Evolutionary conservation across 768 basidiomycete genomes (phyloP).

Genomic region (Tylopilus cervinicoccineus): DNA sequence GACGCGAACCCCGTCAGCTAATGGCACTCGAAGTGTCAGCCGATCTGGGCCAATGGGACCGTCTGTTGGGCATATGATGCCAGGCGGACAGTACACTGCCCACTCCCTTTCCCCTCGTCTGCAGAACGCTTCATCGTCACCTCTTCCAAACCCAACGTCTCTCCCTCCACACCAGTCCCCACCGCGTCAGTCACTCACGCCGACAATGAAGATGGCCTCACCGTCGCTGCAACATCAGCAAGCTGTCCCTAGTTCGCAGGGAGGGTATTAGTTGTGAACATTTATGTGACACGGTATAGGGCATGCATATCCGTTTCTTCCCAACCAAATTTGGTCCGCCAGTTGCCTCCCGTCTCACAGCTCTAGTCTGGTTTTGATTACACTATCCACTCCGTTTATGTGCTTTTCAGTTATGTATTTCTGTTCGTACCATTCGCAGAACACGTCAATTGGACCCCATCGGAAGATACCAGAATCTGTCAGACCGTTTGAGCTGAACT

Average conservation of each 20-base stretch:
- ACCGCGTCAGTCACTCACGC: constrained; percentile 46
- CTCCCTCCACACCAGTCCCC: constrained; percentile 41
- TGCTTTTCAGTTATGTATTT: constrained; percentile 38
- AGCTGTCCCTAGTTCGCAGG: constrained; percentile 47
- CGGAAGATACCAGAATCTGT: constrained; percentile 1
- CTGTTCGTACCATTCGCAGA: constrained; percentile 24
- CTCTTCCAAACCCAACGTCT: constrained; percentile 41
- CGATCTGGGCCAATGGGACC: constrained; percentile 24
- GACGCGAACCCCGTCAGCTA: constrained; percentile 50
- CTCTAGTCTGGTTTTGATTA: constrained; percentile 31
- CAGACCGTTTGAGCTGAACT: background rate
- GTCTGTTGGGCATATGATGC: constrained; percentile 27
- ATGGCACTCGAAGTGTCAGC: constrained; percentile 47
- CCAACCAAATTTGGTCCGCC: constrained; percentile 4
- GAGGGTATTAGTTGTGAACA: constrained; percentile 41
- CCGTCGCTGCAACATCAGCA: constrained; percentile 56
- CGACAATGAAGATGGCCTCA: constrained; percentile 50
- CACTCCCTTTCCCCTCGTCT: constrained; percentile 49
- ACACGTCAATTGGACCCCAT: constrained; percentile 15
- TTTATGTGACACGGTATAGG: constrained; percentile 11
- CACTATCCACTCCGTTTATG: constrained; percentile 34
- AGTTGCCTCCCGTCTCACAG: constrained; percentile 16
- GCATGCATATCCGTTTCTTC: constrained; percentile 13
- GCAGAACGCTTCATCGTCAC: constrained; percentile 43
- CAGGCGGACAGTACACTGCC: constrained; percentile 39